Evolutionary conservation across 768 basidiomycete species (phyloP), one percentile per base, ranked within the genome.

Genomic region (Lactarius hengduanensis): DNA sequence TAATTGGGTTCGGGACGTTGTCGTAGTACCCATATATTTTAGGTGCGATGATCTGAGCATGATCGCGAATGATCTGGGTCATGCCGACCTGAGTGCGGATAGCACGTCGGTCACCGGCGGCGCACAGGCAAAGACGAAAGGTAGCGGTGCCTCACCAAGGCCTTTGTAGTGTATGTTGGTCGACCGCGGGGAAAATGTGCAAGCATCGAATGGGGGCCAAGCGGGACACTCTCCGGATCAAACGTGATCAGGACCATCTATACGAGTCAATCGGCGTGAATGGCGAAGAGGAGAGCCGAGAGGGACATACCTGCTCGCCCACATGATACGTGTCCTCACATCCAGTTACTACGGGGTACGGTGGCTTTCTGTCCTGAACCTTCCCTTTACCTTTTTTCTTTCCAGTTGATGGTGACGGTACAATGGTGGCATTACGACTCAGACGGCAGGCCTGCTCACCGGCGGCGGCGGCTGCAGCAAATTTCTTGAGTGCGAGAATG

Each of bases 241-340:
- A 76, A 74, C 5, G 72, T 71, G 45, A 76, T 70, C 59, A 72
- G 40, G 34, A 76, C 72, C 76, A 75, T 76, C 75, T 76, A 65
- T 3, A 36, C 15, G 40, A 16, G 43, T 1, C 1, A 45, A 61
- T 30, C 22, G 45, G 28, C 32, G 20, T 50, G 16, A 60, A 13
- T 11, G 11, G 62, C 50, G 30, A n/a, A 28, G 63, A 36, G 20
- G 38, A 28, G 32, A 10, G 62, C 34, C 38, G 47, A 53, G 59
- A 53, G 50, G 30, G 40, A 50, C 73, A 32, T 66, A 73, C 75
- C 66, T 75, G 69, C 62, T 75, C 74, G 54, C 75, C 75, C 32
- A 66, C 72, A 73, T 76, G 73, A 18, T 47, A 57, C 56, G 75
- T 60, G 59, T 76, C 76, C 64, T 72, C 63, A 59, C 70, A 71